Base-by-base conservation (phyloP, 257 asterid genomes). In the Salvia splendens region DNA sequence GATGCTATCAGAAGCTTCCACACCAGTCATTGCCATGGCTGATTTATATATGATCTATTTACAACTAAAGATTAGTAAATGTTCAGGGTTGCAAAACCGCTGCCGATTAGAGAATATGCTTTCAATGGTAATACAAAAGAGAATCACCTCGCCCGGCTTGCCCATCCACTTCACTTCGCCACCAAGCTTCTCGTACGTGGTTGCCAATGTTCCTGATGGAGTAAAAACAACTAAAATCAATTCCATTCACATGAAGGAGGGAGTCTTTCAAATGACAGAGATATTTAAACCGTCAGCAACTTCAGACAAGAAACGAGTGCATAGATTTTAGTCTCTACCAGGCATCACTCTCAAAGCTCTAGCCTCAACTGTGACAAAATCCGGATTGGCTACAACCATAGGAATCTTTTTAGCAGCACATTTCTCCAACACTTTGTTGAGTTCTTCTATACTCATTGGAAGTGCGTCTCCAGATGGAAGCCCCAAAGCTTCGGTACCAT, bases 91-190 rank as follows among this genome's bases (percentile, higher is more conserved):
- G 51, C 15, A 46, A 12, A 46, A 46, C 12, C 40, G n/a, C 49
- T 6, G 42, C 42, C 7, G 7, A 38, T 38, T 38, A 38, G 8
- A 38, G 42, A 38, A 38, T n/a, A n/a, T 5, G 42, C 42, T 38
- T 38, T 38, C 8, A 38, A 38, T 38, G 42, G 42, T 38, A 5
- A 38, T 38, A 38, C 42, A 38, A 38, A 38, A 6, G 8, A 38
- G 69, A 66, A 38, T 81, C 81, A 90, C 97, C 97, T 90, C 82
- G 51, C 84, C 96, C 41, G 98, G 98, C 81, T 93, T 93, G 67
- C 98, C 99, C 97, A 93, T 93, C 99, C 99, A 93, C 80, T 88
- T 90, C 67, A 90, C 99, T 81, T 93, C 92, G 64, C 99, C 99
- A 33, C 99, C 97, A 75, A 90, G 92, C 76, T 88, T 85, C 85